Percentiles rank a stretch among this genome's conserved stretches.
Evolutionary conservation across 345 rosid species (phyloP).

Genomic region (Microcos paniculata): DNA sequence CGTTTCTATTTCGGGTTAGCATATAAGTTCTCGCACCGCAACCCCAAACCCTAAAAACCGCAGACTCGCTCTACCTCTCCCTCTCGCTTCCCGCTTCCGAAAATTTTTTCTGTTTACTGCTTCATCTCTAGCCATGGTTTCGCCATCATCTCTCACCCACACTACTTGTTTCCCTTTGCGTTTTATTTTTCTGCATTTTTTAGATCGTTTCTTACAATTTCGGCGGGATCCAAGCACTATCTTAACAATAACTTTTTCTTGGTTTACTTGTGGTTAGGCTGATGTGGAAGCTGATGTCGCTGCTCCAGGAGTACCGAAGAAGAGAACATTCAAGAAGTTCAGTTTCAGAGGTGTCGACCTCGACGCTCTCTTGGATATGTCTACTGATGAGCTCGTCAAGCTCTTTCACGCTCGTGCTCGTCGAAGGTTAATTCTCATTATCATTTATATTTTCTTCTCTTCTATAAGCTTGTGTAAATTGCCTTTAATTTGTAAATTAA

Average conservation of each 20-base stretch:
- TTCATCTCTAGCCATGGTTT: constrained; percentile 3
- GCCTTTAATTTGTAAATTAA: not conserved
- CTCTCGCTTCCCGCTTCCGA: not conserved
- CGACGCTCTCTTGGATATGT: constrained; percentile 70
- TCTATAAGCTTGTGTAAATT: not conserved
- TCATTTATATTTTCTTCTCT: not conserved
- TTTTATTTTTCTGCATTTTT: not conserved
- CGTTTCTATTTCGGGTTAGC: not conserved
- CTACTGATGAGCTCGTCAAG: constrained; percentile 69
- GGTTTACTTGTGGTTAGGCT: constrained; percentile 25
- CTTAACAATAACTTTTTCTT: not conserved
- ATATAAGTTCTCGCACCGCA: not conserved
- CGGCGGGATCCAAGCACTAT: not conserved
- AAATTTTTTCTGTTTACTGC: not conserved
- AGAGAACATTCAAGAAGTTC: constrained; percentile 83
- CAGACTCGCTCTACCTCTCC: not conserved
- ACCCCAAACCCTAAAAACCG: constrained; percentile 17
- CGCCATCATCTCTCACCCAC: not conserved
- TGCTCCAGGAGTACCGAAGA: constrained; percentile 46
- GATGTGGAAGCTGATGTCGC: constrained; percentile 48
- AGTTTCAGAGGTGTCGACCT: constrained; percentile 73
- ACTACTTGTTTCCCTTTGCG: not conserved
- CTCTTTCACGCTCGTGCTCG: constrained; percentile 60
- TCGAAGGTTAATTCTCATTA: constrained; percentile 42
- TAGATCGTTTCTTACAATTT: not conserved